Base-by-base conservation (phyloP, 2,329 filamentous ascomycete genomes). In the Chaetomiaceae sp. region DNA sequence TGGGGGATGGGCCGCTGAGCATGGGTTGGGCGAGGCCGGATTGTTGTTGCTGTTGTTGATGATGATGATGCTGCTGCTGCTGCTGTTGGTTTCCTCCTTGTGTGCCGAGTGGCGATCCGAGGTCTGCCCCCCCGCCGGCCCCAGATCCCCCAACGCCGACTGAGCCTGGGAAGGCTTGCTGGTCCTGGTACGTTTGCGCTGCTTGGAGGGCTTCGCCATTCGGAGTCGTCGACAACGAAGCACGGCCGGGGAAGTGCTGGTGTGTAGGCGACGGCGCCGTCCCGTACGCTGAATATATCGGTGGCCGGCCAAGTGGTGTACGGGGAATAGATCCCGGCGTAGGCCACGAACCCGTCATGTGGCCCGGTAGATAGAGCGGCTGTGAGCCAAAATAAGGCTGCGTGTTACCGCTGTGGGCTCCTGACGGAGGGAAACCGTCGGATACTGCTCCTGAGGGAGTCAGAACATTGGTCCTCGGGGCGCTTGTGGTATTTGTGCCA, bases 111-210 rank as follows among this genome's bases (percentile, higher is more conserved):
- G 63, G 39, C 62, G 60, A 49, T 67, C 64, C 59, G 65, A 58
- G 39, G 60, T 66, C 20, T 64, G 46, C 49, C 12, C 48, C 66
- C 46, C 63, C 62, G 33, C 65, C 63, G 27, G 70, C 67, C 16
- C 77, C 74, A 48, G 78, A 78, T 10, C 78, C 75, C 3, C 63
- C 53, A 23, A 44, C 34, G 14, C 47, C 51, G 12, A 83, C 75
- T 16, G 79, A 71, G 58, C 79, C 77, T 54, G 82, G 76, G 65
- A 85, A 89, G 30, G 82, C 74, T 39, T 83, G 78, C 54, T 85
- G 76, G 58, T 83, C 81, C 55, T 81, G 73, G 56, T 87, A 84
- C 68, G 85, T 89, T 6, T 84, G 77, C 53, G 85, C 81, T 48
- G 80, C 75, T 54, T 86, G 78, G 48, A 91, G 72, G 35, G 27